A percentile compares a stretch with the other conserved stretches of the same genome.
Conservation (phyloP, 1,139 yeast species). For the Kodamaea plutei region DNA sequence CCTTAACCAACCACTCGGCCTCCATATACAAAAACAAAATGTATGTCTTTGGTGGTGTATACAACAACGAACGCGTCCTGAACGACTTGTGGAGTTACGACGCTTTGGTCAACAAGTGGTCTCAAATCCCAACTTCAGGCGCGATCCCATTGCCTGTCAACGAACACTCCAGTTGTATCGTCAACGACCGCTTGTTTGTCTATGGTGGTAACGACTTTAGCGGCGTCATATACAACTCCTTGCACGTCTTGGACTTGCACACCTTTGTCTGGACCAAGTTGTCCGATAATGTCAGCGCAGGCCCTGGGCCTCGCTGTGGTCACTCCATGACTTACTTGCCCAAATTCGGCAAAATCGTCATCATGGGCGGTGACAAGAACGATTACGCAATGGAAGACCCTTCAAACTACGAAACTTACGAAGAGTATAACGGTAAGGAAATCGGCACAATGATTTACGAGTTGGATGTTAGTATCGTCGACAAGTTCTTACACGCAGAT, state of each 20-base stretch:
- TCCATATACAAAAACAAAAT: constrained; percentile 73
- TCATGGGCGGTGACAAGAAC: constrained; percentile 90
- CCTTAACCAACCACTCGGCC: constrained; percentile 90
- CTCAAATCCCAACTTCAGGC: constrained; percentile 48
- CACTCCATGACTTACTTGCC: constrained; percentile 78
- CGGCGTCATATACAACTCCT: constrained; percentile 65
- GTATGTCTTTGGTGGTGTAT: constrained; percentile 89
- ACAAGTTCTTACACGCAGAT: constrained; percentile 18
- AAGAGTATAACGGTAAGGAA: constrained; percentile 47
- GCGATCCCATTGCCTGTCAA: constrained; percentile 80
- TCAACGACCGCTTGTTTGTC: constrained; percentile 75
- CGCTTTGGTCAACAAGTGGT: constrained; percentile 67
- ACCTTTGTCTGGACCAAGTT: constrained; percentile 72
- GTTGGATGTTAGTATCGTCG: constrained; percentile 47
- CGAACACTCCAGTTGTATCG: constrained; percentile 84
- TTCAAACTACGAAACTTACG: constrained; percentile 43
- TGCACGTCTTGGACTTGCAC: constrained; percentile 73
- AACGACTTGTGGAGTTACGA: constrained; percentile 84
- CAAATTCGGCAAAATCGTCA: constrained; percentile 62
- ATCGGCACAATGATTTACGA: constrained; percentile 60
- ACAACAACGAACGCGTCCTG: constrained; percentile 70
- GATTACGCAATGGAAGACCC: constrained; percentile 45
- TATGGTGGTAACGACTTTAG: constrained; percentile 86
- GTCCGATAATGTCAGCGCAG: constrained; percentile 35
- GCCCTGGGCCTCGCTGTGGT: constrained; percentile 91